Percentiles rank a stretch among this genome's conserved stretches.
These are phyloP conservation scores for Mucor piriformis DNA, from an alignment of 371 early-diverging fungal genomes.

Conservation along the genomic window DNA sequence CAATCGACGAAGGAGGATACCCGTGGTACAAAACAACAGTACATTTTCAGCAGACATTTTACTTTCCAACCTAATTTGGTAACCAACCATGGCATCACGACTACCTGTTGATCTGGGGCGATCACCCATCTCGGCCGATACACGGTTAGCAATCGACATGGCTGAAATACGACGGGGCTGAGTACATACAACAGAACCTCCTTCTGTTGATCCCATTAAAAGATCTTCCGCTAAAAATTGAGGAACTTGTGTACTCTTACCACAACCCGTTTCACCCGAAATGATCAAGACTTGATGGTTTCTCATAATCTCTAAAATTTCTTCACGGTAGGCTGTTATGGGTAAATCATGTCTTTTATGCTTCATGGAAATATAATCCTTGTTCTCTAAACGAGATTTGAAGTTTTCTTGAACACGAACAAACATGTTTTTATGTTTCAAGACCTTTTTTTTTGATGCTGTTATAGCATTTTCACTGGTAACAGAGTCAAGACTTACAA, in stretches of 20 bases:
- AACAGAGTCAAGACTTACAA: not conserved
- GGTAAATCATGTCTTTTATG: conserved; percentile 65
- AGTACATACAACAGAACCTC: conserved; percentile 79
- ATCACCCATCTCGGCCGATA: conserved; percentile 81
- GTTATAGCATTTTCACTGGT: not conserved
- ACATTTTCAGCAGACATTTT: conserved; percentile 56
- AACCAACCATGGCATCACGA: conserved; percentile 73
- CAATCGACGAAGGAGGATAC: conserved; percentile 74
- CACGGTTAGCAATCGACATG: conserved; percentile 89
- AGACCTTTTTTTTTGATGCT: not conserved
- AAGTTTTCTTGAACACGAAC: conserved; percentile 30
- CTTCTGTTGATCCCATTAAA: conserved; percentile 29
- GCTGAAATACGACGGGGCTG: conserved; percentile 97
- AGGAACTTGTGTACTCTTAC: conserved; percentile 93
- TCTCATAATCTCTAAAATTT: conserved; percentile 56
- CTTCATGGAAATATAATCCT: conserved; percentile 43
- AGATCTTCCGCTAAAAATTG: conserved; percentile 80
- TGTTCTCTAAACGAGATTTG: conserved; percentile 33
- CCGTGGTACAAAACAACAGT: conserved; percentile 78
- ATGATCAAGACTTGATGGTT: conserved; percentile 74
- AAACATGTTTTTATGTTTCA: conserved; percentile 13
- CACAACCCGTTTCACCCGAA: conserved; percentile 93
- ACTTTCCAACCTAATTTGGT: conserved; percentile 81
- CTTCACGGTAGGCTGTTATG: conserved; percentile 59
- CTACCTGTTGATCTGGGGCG: conserved; percentile 50